These are phyloP conservation scores for Hamamelis virginiana DNA, from an alignment of 164 flowering plant genomes.

Conservation along the genomic window DNA sequence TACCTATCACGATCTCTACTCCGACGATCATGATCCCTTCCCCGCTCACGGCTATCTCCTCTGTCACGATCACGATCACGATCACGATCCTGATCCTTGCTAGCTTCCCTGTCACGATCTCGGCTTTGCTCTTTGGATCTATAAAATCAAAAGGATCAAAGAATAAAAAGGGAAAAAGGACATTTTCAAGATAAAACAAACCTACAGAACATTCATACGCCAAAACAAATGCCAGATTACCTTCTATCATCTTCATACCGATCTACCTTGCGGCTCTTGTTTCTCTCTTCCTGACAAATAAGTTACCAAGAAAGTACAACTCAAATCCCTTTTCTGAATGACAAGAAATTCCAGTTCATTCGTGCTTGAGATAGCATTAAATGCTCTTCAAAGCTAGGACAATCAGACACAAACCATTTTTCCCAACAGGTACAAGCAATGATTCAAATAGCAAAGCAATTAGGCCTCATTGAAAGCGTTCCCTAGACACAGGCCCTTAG, in stretches of 20 bases:
- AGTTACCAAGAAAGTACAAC: slow-evolving; percentile 14
- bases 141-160: background rate
- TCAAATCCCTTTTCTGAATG: slow-evolving; percentile 10
- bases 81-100: slow-evolving; percentile 50
- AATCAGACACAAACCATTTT: background rate
- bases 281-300: slow-evolving; percentile 78
- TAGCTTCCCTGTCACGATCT: slow-evolving; percentile 61
- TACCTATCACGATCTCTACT: slow-evolving; percentile 71
- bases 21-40: slow-evolving; percentile 55
- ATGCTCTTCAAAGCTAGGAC: background rate
- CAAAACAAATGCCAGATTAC: slow-evolving; percentile 27
- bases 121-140: slow-evolving; percentile 79
- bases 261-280: slow-evolving; percentile 60
- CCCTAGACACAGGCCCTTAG: too few relatives aligned
- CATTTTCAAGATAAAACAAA: background rate
- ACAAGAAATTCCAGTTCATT: background rate
- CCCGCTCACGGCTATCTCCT: slow-evolving; percentile 58
- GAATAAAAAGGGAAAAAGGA: background rate
- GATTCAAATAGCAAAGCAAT: background rate
- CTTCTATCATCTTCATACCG: slow-evolving; percentile 68
- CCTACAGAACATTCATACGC: background rate
- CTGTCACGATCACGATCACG: slow-evolving; percentile 50
- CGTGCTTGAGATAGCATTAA: background rate
- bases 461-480: background rate
- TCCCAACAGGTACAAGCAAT: background rate